Conservation (phyloP, 148 eudicot genomes). For the Fagopyrum homotropicum region DNA sequence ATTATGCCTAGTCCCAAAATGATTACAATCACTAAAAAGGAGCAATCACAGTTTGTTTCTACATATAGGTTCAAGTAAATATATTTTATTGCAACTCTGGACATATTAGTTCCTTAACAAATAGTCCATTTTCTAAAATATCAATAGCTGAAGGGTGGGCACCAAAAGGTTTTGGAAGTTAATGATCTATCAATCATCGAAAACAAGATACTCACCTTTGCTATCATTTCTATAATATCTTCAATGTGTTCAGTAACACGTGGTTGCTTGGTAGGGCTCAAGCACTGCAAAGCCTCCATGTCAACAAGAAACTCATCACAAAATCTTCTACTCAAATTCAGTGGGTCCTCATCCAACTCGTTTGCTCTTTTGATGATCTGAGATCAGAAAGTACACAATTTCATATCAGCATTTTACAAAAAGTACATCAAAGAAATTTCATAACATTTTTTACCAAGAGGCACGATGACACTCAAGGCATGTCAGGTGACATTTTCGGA, state of each 20-base stretch:
- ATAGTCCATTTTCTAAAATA: background rate
- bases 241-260: slow-evolving; percentile 87
- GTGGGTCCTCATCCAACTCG: slow-evolving; percentile 65
- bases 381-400: background rate
- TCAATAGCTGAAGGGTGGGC: background rate
- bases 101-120: background rate
- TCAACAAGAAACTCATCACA: slow-evolving; percentile 69
- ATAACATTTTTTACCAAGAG: background rate
- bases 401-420: background rate
- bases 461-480: background rate
- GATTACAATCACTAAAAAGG: background rate
- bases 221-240: slow-evolving; percentile 69
- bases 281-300: slow-evolving; percentile 87
- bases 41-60: background rate
- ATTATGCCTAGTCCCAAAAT: background rate
- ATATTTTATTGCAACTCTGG: background rate
- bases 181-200: background rate
- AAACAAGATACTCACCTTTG: slow-evolving; percentile 36
- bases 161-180: background rate
- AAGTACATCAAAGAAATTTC: background rate
- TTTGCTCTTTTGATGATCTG: slow-evolving; percentile 85
- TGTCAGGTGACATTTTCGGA: background rate
- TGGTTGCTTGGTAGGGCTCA: slow-evolving; percentile 68
- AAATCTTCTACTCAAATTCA: slow-evolving; percentile 49
- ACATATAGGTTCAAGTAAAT: background rate